phyloP scores from a whole-genome alignment of 1,284 basidiomycete species.

The Apiotrichum mycotoxinovorans region DNA sequence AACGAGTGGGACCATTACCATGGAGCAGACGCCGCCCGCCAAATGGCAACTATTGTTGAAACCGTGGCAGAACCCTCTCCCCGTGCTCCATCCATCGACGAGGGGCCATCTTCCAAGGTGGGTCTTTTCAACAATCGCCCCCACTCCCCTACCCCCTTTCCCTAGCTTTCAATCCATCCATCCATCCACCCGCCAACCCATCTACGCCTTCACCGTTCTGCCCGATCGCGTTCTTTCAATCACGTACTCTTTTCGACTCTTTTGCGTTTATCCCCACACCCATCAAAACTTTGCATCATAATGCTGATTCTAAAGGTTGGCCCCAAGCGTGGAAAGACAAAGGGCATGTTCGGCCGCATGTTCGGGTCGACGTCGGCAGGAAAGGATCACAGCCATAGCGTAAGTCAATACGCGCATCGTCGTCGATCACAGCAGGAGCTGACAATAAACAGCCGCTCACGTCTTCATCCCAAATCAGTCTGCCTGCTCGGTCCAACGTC shows the following conservation, averaged over 20 bases:
- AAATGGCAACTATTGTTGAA: constrained; percentile 34
- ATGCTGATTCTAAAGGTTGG: constrained; percentile 1
- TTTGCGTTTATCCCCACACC: not conserved
- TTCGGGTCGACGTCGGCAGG: constrained; percentile 33
- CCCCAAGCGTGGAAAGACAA: constrained; percentile 25
- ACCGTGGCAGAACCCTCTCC: constrained; percentile 12
- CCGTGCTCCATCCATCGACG: constrained; percentile 27
- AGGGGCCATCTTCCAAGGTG: constrained; percentile 26
- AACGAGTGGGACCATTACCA: constrained; percentile 3
- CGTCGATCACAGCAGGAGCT: not conserved
- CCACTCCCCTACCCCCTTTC: not conserved
- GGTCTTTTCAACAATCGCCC: constrained; percentile 5
- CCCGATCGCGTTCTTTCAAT: too few relatives aligned
- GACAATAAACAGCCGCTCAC: constrained; percentile 8
- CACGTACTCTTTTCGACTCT: not conserved
- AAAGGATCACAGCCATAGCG: constrained; percentile 11
- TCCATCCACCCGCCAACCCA: not conserved
- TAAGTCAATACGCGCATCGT: not conserved
- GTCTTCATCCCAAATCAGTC: constrained; percentile 13
- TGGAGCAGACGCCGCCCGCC: constrained; percentile 3
- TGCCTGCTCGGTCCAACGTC: constrained; percentile 12
- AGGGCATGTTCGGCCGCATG: constrained; percentile 48
- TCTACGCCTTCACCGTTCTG: not conserved
- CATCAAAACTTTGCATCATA: not conserved
- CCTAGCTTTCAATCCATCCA: not conserved